Percentiles rank a stretch among this genome's conserved stretches.
Conservation (phyloP, 2,329 filamentous ascomycete genomes). For the Aspergillus sp. region DNA sequence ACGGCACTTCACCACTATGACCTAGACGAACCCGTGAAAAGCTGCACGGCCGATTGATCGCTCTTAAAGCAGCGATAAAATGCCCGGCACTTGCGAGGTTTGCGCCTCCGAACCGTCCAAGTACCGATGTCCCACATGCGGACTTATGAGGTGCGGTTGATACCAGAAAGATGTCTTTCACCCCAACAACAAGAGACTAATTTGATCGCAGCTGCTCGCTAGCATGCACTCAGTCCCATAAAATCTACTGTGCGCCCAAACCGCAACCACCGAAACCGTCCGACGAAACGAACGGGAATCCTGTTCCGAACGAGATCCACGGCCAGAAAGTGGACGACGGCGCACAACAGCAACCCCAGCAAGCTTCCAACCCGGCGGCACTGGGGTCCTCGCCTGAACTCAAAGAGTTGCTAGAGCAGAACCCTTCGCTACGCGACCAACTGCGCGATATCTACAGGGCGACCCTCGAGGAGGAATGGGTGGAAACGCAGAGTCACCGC, state of each 20-base stretch:
- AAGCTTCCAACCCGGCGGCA: conserved; percentile 11
- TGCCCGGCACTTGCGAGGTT: conserved; percentile 36
- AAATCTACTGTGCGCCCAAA: conserved; percentile 41
- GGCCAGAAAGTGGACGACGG: conserved; percentile 7
- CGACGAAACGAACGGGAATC: conserved; percentile 11
- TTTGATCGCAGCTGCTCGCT: conserved; percentile 43
- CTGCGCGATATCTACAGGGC: conserved; percentile 44
- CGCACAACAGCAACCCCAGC: conserved; percentile 1
- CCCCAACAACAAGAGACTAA: background rate
- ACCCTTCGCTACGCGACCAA: conserved; percentile 39
- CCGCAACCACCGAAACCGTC: conserved; percentile 14
- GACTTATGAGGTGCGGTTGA: conserved; percentile 34
- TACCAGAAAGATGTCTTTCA: background rate
- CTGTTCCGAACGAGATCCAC: conserved; percentile 8
- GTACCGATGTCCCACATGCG: conserved; percentile 41
- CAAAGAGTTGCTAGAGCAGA: conserved; percentile 36
- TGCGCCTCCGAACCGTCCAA: conserved; percentile 37
- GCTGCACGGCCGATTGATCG: conserved; percentile 8
- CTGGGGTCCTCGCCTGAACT: conserved; percentile 32
- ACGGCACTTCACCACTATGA: background rate
- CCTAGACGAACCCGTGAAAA: conserved; percentile 12
- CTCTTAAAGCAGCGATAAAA: conserved; percentile 18
- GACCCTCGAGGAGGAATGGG: conserved; percentile 42
- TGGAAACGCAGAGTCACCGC: conserved; percentile 27
- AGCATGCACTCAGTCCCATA: conserved; percentile 45